Evolutionary conservation across 257 asterid genomes (phyloP).

Genomic region (Jacaranda copaia): DNA sequence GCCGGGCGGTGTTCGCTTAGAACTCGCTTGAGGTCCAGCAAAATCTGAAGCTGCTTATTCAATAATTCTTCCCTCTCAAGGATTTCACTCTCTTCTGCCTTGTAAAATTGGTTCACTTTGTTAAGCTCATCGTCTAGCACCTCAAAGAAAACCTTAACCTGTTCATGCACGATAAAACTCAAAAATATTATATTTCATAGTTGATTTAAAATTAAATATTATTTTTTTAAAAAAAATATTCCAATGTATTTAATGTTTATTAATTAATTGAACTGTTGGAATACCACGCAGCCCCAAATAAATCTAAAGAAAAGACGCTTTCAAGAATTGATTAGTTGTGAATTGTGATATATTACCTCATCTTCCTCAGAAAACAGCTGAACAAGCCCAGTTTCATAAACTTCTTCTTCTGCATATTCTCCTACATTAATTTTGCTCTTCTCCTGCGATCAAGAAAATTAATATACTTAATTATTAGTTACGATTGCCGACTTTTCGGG

Average conservation of each 20-base stretch:
- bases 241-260: too few relatives aligned
- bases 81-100: conserved; percentile 57
- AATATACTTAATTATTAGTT: background rate
- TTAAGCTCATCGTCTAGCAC: conserved; percentile 56
- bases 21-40: conserved; percentile 58
- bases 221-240: too few relatives aligned
- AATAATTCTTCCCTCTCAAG: conserved; percentile 60
- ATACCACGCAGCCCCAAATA: too few relatives aligned
- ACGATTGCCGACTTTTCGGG: conserved; percentile 22
- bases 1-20: conserved; percentile 46
- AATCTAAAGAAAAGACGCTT: too few relatives aligned
- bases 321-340: background rate
- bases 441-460: conserved; percentile 43
- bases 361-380: conserved; percentile 74
- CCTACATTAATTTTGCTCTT: conserved; percentile 43
- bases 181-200: too few relatives aligned
- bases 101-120: conserved; percentile 64
- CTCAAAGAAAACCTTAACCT: conserved; percentile 58
- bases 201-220: too few relatives aligned
- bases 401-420: conserved; percentile 43
- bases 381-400: conserved; percentile 61
- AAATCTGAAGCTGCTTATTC: conserved; percentile 57
- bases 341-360: conserved; percentile 60
- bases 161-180: background rate
- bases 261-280: too few relatives aligned